Evolutionary conservation across 192 early-diverging fungal species (phyloP).

Genomic region (Lobosporangium transversale): DNA sequence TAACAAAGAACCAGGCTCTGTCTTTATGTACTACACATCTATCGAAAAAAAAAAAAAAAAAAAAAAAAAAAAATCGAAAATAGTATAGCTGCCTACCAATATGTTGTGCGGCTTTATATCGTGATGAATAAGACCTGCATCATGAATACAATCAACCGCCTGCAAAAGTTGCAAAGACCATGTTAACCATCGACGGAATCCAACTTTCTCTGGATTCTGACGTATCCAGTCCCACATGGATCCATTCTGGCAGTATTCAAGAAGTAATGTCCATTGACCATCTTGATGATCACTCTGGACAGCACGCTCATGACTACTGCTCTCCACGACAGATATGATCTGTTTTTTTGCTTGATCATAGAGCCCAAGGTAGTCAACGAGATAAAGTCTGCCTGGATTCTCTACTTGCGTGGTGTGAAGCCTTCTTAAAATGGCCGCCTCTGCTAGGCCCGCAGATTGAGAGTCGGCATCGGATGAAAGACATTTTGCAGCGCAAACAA

Average conservation of each 20-base stretch:
- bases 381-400: constrained; percentile 24
- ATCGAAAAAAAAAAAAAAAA: not conserved
- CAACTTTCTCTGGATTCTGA: constrained; percentile 47
- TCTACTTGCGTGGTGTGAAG: constrained; percentile 12
- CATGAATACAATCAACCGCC: constrained; percentile 62
- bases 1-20: too few species aligned
- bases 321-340: not conserved
- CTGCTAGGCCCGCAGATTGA: constrained; percentile 29
- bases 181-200: constrained; percentile 53
- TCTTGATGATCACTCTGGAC: not conserved
- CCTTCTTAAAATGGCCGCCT: constrained; percentile 25
- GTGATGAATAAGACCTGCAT: constrained; percentile 62
- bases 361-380: constrained; percentile 39
- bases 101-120: constrained; percentile 74
- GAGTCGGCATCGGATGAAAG: constrained; percentile 30
- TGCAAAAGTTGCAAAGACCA: constrained; percentile 66
- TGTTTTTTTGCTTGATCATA: constrained; percentile 16
- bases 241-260: constrained; percentile 66
- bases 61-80: too few species aligned
- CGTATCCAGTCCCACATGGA: constrained; percentile 68
- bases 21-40: too few species aligned
- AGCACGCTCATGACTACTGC: not conserved
- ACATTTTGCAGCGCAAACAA: constrained; percentile 48
- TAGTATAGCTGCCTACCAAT: constrained; percentile 53
- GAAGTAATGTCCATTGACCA: constrained; percentile 59